phyloP scores from a whole-genome alignment of 192 early-diverging fungal species.

The Cladochytrium replicatum region DNA sequence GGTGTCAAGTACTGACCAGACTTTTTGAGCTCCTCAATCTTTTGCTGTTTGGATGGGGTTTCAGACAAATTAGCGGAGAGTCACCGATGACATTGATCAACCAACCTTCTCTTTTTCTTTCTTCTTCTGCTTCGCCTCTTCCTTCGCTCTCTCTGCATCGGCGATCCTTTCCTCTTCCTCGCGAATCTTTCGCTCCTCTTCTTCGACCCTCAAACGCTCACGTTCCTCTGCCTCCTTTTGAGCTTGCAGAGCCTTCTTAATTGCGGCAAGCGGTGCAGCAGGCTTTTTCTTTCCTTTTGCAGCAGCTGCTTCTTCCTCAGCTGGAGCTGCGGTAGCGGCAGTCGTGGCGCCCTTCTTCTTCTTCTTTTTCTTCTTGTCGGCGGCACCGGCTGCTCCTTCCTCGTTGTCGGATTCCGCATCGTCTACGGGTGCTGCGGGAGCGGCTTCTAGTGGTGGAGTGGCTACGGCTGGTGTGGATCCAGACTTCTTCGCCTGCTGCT shows the following conservation, averaged over 20 bases:
- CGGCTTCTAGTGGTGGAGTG: constrained; percentile 5
- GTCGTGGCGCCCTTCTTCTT: constrained; percentile 49
- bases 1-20: constrained; percentile 89
- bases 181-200: constrained; percentile 43
- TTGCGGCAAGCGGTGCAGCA: too few relatives aligned
- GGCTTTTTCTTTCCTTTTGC: too few relatives aligned
- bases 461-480: constrained; percentile 12
- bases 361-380: constrained; percentile 32
- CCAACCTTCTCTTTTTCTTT: constrained; percentile 68
- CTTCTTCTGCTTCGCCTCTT: constrained; percentile 64
- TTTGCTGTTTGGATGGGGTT: constrained; percentile 36
- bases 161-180: constrained; percentile 57
- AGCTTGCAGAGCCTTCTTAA: too few relatives aligned
- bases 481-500: constrained; percentile 1
- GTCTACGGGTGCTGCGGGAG: constrained; percentile 1
- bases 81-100: constrained; percentile 5
- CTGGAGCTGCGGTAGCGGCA: too few relatives aligned
- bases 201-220: too few relatives aligned
- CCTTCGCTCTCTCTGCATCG: constrained; percentile 67
- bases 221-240: constrained; percentile 59
- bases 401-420: constrained; percentile 13
- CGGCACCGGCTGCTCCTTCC: constrained; percentile 42
- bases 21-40: constrained; percentile 78
- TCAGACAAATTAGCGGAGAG: background rate
- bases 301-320: too few relatives aligned